phyloP scores from a whole-genome alignment of 148 eudicot genomes.

The Rhododendron simsii region DNA sequence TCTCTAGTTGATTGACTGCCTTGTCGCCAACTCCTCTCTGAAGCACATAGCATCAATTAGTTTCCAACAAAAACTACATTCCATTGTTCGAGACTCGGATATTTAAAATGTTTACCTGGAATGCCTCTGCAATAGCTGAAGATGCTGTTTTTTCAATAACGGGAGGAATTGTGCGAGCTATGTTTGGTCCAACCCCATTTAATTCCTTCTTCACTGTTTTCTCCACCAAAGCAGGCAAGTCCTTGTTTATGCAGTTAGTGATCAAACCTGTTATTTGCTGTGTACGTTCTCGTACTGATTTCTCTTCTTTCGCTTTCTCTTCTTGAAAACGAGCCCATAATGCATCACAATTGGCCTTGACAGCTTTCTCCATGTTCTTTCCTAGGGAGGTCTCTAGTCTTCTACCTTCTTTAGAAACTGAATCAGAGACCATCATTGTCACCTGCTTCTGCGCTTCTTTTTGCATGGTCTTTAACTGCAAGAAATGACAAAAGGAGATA shows the following conservation, averaged over 20 bases:
- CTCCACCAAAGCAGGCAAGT: constrained; percentile 56
- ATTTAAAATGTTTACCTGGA: constrained; percentile 60
- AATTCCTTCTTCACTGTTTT: constrained; percentile 77
- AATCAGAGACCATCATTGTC: constrained; percentile 36
- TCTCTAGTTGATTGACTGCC: constrained; percentile 81
- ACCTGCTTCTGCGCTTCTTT: constrained; percentile 83
- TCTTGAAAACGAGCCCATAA: constrained; percentile 83
- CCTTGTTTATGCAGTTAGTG: constrained; percentile 57
- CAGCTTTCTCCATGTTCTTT: constrained; percentile 64
- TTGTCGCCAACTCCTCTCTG: constrained; percentile 93
- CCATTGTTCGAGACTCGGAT: not conserved
- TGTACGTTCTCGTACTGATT: constrained; percentile 54
- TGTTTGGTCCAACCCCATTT: constrained; percentile 56
- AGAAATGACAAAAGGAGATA: not conserved
- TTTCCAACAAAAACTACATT: not conserved
- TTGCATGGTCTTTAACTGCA: constrained; percentile 57
- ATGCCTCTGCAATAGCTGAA: constrained; percentile 61
- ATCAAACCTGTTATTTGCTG: constrained; percentile 58
- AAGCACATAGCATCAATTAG: constrained; percentile 19
- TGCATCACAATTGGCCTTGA: constrained; percentile 80
- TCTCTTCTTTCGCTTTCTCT: constrained; percentile 71
- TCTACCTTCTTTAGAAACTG: constrained; percentile 75
- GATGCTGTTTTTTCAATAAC: constrained; percentile 66
- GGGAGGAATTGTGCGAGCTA: constrained; percentile 71
- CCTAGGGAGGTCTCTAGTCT: constrained; percentile 76